Conservation (phyloP, 1,284 basidiomycete species). For the Malassezia pachydermatis region DNA sequence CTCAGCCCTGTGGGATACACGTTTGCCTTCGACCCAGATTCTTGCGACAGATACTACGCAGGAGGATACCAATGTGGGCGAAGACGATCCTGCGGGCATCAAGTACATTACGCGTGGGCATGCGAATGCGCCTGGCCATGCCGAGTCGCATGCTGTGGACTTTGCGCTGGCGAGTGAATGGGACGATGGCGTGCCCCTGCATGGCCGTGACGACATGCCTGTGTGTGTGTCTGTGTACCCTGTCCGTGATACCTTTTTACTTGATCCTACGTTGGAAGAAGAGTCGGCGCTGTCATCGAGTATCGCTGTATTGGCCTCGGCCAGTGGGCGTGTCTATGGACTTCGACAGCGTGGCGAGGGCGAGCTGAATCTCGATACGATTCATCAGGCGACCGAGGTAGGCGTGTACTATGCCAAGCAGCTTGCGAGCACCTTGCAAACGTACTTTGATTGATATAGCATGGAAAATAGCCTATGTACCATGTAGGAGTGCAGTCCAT, state of each 20-base stretch:
- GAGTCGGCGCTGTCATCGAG: conserved; percentile 26
- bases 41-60: conserved; percentile 31
- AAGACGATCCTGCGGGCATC: conserved; percentile 23
- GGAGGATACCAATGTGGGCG: conserved; percentile 22
- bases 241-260: conserved; percentile 26
- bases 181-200: conserved; percentile 23
- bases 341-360: conserved; percentile 12
- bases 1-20: conserved; percentile 31
- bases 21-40: conserved; percentile 30
- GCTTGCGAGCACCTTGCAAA: background rate
- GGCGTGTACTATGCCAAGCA: conserved; percentile 14
- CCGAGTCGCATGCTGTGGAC: conserved; percentile 18
- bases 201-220: conserved; percentile 30
- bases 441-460: background rate
- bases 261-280: conserved; percentile 36
- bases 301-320: conserved; percentile 27
- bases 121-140: background rate
- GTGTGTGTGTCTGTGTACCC: conserved; percentile 33
- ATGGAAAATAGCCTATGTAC: background rate
- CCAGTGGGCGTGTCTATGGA: conserved; percentile 13
- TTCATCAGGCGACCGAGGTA: conserved; percentile 11
- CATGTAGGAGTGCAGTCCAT: background rate
- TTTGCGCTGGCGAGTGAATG: conserved; percentile 34
- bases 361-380: background rate
- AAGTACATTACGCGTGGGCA: conserved; percentile 16